Base-by-base conservation (phyloP, 305 asterid genomes). In the Fraxinus velutina region DNA sequence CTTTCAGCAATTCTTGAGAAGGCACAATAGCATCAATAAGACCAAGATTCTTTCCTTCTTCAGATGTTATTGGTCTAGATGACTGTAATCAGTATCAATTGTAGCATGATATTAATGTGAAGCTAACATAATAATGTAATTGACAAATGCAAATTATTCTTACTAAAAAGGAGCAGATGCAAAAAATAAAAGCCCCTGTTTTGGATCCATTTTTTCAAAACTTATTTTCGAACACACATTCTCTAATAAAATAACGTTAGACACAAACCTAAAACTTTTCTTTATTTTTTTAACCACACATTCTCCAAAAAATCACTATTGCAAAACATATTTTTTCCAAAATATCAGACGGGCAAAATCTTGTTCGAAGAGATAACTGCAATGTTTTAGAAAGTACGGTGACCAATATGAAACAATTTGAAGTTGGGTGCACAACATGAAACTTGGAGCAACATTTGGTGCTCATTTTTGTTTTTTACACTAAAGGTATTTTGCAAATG, bases 1-100 rank as follows among this genome's bases (percentile, higher is more conserved):
- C 93, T 79, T 90, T 86, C 75, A 96, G 77, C 88, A 96, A 82
- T 70, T 94, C 98, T 64, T 57, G 87, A 17, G 98, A 86, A 78
- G 96, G 85, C 78, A 86, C 96, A 75, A 96, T 89, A 52, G 93
- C 94, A 90, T 96, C 99, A 81, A 96, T 86, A 73, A 96, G 97
- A 80, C 99, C 99, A 6, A 91, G 85, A 80, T 89, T 92, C 84
- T 90, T 80, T 80, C 98, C 99, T 87, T 93, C 98, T 85, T 93
- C 99, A 8, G 97, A 90, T 62, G 85, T 88, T 81, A 94, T 84
- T 42, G 97, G 81, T 89, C 86, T 93, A 55, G 99, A 94, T 44
- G 86, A 89, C 99, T 94, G 92, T 86, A 89, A 86, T 62, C 70
- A 62, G 66, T 6, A 77, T 24, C 55, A 4, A 68, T 42, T 64